phyloP scores from a whole-genome alignment of 495 filamentous ascomycete genomes.

The Pyrenopolyporus hunteri region DNA sequence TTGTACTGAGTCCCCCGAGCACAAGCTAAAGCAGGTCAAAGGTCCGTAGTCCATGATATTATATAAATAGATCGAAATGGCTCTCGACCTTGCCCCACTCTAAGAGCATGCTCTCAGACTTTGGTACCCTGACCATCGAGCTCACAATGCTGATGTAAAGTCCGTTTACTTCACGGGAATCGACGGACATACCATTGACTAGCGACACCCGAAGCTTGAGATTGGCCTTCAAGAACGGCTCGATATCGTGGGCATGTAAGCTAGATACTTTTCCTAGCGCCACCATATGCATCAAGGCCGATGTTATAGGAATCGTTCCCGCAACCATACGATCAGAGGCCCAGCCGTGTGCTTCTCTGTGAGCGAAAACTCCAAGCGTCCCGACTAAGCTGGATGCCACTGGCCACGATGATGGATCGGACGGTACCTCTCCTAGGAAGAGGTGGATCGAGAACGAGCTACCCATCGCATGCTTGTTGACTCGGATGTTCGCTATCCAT shows the following conservation, averaged over 20 bases:
- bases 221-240: constrained; percentile 51
- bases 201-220: constrained; percentile 50
- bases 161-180: constrained; percentile 34
- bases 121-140: constrained; percentile 46
- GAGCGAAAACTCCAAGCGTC: constrained; percentile 60
- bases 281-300: constrained; percentile 53
- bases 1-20: not conserved
- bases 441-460: constrained; percentile 64
- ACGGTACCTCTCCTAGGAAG: constrained; percentile 61
- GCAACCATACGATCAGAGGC: constrained; percentile 43
- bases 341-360: constrained; percentile 26
- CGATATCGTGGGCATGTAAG: constrained; percentile 50
- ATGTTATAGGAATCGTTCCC: constrained; percentile 64
- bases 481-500: constrained; percentile 67
- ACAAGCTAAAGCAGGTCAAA: constrained; percentile 15
- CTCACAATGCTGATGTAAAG: constrained; percentile 51
- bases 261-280: constrained; percentile 45
- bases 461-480: constrained; percentile 60
- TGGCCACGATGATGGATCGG: constrained; percentile 50
- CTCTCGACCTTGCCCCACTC: constrained; percentile 47
- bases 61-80: constrained; percentile 40
- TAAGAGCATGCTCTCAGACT: constrained; percentile 49
- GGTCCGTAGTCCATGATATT: not conserved
- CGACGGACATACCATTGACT: constrained; percentile 37
- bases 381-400: constrained; percentile 57